Evolutionary conservation across 129 eudicot genomes (phyloP).

Genomic region (Apium graveolens): DNA sequence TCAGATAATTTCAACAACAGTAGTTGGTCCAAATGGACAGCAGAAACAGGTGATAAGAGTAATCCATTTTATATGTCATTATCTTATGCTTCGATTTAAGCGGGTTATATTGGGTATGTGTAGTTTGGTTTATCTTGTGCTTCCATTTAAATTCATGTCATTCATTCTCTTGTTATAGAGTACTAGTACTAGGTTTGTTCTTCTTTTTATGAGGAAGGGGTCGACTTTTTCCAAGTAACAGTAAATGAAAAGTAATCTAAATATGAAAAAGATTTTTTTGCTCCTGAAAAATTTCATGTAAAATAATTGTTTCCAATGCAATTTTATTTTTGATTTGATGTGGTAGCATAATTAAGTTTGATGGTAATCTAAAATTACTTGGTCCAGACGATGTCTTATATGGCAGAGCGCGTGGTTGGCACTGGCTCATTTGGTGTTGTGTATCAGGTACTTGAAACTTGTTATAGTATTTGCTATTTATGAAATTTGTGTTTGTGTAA

Average conservation of each 20-base stretch:
- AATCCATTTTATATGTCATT: background rate
- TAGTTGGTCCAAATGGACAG: conserved; percentile 84
- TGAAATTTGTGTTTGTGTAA: conserved; percentile 3
- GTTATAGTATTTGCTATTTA: background rate
- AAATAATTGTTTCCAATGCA: background rate
- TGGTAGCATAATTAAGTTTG: background rate
- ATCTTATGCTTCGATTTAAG: background rate
- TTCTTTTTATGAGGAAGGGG: background rate
- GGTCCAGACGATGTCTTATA: conserved; percentile 80
- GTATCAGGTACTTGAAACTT: conserved; percentile 54
- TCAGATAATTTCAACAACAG: conserved; percentile 70
- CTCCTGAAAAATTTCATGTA: background rate
- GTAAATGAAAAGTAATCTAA: background rate
- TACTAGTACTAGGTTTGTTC: background rate
- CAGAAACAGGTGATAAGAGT: conserved; percentile 63
- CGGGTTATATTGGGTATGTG: no score
- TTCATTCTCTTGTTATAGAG: background rate
- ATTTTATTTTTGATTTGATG: background rate
- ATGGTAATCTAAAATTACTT: background rate
- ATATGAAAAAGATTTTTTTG: background rate
- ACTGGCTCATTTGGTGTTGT: conserved; percentile 97
- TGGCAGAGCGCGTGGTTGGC: conserved; percentile 98
- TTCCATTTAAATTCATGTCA: background rate
- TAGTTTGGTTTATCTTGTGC: background rate
- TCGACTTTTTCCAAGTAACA: background rate